Conservation (phyloP, 176 grass and related monocot species). For the Musa schizocarpa region DNA sequence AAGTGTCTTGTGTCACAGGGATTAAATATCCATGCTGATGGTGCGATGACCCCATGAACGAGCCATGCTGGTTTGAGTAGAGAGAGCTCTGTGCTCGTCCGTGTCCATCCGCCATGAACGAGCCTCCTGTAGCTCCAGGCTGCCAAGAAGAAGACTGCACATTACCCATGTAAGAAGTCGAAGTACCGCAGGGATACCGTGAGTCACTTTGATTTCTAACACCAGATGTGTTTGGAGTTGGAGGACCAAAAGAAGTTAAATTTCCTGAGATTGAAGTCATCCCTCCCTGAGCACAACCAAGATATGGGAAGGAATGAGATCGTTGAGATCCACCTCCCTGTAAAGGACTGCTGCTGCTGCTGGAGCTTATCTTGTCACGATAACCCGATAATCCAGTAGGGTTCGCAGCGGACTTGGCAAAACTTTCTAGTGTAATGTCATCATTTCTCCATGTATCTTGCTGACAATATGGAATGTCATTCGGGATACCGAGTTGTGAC, state of each 20-base stretch:
- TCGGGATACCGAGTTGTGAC: slow-evolving; percentile 69
- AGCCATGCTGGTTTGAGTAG: slow-evolving; percentile 21
- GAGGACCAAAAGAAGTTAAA: slow-evolving; percentile 14
- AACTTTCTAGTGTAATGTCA: slow-evolving; percentile 45
- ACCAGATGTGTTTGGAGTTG: slow-evolving; percentile 13
- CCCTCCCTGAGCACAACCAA: slow-evolving; percentile 22
- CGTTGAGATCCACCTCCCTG: slow-evolving; percentile 41
- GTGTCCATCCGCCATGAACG: slow-evolving; percentile 17
- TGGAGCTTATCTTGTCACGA: slow-evolving; percentile 39
- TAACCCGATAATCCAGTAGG: slow-evolving; percentile 39
- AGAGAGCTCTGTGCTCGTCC: slow-evolving; percentile 12
- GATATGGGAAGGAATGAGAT: slow-evolving; percentile 68
- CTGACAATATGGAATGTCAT: neutral
- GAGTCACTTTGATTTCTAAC: slow-evolving; percentile 50
- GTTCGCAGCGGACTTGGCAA: slow-evolving; percentile 62
- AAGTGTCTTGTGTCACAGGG: slow-evolving; percentile 18
- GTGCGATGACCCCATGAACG: slow-evolving; percentile 28
- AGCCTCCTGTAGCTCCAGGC: slow-evolving; percentile 31
- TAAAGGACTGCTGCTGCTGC: slow-evolving; percentile 26
- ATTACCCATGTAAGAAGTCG: slow-evolving; percentile 62
- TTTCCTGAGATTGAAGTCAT: slow-evolving; percentile 49
- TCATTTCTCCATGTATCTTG: slow-evolving; percentile 2
- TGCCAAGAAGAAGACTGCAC: slow-evolving; percentile 50
- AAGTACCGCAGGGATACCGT: slow-evolving; percentile 89
- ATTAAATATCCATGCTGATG: slow-evolving; percentile 23